These are phyloP conservation scores for Neoascochyta sp. DNA, from an alignment of 2,329 filamentous ascomycete species.

Conservation along the genomic window DNA sequence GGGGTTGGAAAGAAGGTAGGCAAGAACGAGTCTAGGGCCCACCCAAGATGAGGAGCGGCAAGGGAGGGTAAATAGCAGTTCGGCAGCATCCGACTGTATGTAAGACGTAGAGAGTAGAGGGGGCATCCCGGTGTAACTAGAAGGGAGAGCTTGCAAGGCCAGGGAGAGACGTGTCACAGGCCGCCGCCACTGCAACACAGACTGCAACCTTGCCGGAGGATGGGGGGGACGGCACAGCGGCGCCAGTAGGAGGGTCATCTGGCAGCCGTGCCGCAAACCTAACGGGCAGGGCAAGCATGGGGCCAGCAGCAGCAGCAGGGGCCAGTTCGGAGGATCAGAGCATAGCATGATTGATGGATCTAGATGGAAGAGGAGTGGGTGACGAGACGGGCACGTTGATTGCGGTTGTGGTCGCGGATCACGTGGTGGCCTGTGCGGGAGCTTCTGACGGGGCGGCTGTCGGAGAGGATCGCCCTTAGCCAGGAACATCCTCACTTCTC, in stretches of 20 bases:
- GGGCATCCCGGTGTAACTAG: conserved; percentile 25
- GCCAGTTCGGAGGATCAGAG: conserved; percentile 1
- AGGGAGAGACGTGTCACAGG: conserved; percentile 28
- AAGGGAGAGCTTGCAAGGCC: conserved; percentile 24
- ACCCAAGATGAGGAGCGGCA: conserved; percentile 20
- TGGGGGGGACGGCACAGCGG: conserved; percentile 19
- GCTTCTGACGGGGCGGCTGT: conserved; percentile 4
- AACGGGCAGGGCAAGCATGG: conserved; percentile 7
- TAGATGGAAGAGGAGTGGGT: conserved; percentile 7
- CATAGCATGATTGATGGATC: conserved; percentile 7
- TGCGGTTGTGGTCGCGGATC: conserved; percentile 4
- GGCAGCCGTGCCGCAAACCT: conserved; percentile 13
- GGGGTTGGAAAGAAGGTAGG: conserved; percentile 17
- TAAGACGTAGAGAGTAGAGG: conserved; percentile 19
- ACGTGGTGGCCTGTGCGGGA: conserved; percentile 1
- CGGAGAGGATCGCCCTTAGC: conserved; percentile 6
- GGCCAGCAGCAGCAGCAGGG: conserved; percentile 6
- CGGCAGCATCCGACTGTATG: conserved; percentile 19
- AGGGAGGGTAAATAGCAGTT: conserved; percentile 28
- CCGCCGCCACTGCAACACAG: conserved; percentile 27
- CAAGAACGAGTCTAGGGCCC: conserved; percentile 27
- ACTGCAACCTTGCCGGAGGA: conserved; percentile 33
- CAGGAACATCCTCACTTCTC: conserved; percentile 6
- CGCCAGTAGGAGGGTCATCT: conserved; percentile 8
- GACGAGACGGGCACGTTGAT: conserved; percentile 13